These are phyloP conservation scores for Collybiopsis confluens DNA, from an alignment of 768 basidiomycete species.

Conservation along the genomic window DNA sequence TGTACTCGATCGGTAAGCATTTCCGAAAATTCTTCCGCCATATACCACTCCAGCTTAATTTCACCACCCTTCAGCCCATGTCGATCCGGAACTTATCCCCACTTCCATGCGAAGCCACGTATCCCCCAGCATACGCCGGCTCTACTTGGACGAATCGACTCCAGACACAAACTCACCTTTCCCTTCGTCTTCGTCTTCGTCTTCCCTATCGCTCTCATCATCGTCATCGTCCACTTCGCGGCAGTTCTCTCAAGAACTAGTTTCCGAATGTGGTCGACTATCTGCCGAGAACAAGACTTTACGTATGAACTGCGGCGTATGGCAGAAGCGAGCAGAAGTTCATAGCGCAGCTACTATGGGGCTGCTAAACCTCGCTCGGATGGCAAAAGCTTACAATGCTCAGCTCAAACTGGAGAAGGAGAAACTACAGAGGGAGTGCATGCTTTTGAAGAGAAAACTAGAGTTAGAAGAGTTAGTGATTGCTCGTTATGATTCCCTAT, in stretches of 20 bases:
- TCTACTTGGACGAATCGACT: slow-evolving; percentile 41
- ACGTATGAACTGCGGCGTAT: slow-evolving; percentile 37
- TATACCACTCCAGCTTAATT: neutral
- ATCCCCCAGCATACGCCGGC: slow-evolving; percentile 51
- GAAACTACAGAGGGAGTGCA: slow-evolving; percentile 31
- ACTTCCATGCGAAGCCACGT: slow-evolving; percentile 56
- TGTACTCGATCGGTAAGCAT: slow-evolving; percentile 52
- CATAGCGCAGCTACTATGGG: slow-evolving; percentile 45
- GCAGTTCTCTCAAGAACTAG: slow-evolving; percentile 12
- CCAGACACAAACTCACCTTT: slow-evolving; percentile 1
- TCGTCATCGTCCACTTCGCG: slow-evolving; percentile 14
- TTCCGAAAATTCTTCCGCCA: neutral
- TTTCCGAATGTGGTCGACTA: slow-evolving; percentile 35
- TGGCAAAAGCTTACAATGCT: slow-evolving; percentile 33
- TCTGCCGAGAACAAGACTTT: slow-evolving; percentile 40
- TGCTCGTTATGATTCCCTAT: neutral
- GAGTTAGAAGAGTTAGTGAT: slow-evolving; percentile 19
- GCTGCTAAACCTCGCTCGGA: slow-evolving; percentile 38
- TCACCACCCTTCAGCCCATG: slow-evolving; percentile 29
- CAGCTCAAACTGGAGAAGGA: slow-evolving; percentile 35
- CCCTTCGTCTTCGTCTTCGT: neutral
- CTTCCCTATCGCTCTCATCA: too few species aligned
- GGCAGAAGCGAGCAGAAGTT: slow-evolving; percentile 46
- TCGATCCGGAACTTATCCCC: slow-evolving; percentile 48
- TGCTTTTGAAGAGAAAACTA: slow-evolving; percentile 24